Conservation (phyloP, 78 protist genomes). For the Speleostelium caveatum region DNA sequence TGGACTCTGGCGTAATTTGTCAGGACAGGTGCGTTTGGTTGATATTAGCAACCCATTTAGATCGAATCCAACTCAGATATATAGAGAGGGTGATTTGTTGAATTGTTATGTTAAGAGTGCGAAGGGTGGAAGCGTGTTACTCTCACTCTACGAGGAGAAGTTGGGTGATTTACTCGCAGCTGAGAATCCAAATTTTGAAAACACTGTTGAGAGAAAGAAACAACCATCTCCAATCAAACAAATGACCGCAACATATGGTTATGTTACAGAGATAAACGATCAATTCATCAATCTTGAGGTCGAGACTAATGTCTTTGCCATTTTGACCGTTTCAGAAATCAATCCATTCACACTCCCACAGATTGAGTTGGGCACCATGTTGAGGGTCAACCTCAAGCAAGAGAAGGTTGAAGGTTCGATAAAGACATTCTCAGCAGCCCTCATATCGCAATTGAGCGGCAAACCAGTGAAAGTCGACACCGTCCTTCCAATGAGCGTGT, state of each 20-base stretch:
- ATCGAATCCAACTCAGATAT: slow-evolving; percentile 3
- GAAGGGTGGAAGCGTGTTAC: background rate
- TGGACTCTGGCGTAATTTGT: background rate
- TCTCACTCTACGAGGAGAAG: background rate
- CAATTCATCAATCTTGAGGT: slow-evolving; percentile 13
- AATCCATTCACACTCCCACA: background rate
- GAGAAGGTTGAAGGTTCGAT: slow-evolving; percentile 1
- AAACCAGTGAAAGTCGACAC: background rate
- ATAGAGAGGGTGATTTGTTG: background rate
- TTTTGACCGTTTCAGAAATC: background rate
- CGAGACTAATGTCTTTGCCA: background rate
- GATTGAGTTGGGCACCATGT: background rate
- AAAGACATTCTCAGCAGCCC: background rate
- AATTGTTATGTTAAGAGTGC: slow-evolving; percentile 1
- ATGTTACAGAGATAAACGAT: background rate
- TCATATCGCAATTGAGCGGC: background rate
- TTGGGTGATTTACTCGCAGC: background rate
- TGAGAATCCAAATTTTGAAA: slow-evolving; percentile 20
- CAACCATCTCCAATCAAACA: background rate
- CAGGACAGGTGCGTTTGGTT: slow-evolving; percentile 1
- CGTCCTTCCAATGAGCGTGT: slow-evolving; percentile 8
- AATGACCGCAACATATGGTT: slow-evolving; percentile 10
- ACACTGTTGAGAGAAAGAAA: background rate
- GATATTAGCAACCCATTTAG: background rate
- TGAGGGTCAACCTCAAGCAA: background rate